Base-by-base conservation (phyloP, 495 filamentous ascomycete genomes). In the Penicillium cosmopolitanum region DNA sequence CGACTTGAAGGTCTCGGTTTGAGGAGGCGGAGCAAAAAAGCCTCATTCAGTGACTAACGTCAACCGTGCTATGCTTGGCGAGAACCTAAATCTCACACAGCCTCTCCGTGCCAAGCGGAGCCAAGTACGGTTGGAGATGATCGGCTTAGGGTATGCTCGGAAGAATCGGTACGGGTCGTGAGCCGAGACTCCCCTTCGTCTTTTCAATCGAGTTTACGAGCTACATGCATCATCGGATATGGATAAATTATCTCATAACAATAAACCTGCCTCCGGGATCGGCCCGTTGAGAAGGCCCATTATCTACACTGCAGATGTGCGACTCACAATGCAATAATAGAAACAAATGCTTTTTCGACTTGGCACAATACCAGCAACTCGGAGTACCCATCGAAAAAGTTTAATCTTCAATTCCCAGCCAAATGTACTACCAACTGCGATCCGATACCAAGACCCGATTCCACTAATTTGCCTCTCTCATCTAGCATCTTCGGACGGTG, bases 31-130 rank as follows among this genome's bases (percentile, higher is more conserved):
- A 44, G 16, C 42, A 44, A 18, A 44, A 44, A 44, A 44, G 42
- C 42, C 42, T 44, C 42, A 44, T 44, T 44, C n/a, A n/a, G 42
- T 44, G 42, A 44, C 42, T 44, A 44, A 44, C 16, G 15, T 19
- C 8, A 21, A 44, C 19, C 9, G 3, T 44, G 2, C 16, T 16
- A 44, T 18, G 16, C 42, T 44, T 44, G 42, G 42, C 42, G 16
- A 44, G 16, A 44, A 10, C 15, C 16, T 40, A 40, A 40, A 40
- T n/a, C 36, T 0, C 4, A 15, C 36, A 40, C 36, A 40, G 36
- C 36, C 36, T 40, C 16, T 44, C 16, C 5, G 9, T n/a, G 42
- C 42, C 42, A 44, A 44, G 42, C n/a, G 0, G 42, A 19, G 42
- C 42, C 42, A 44, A 44, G 42, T n/a, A 6, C 16, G 16, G 42